Evolutionary conservation across 2,329 filamentous ascomycete species (phyloP).

Genomic region (Coniochaeta hoffmannii): DNA sequence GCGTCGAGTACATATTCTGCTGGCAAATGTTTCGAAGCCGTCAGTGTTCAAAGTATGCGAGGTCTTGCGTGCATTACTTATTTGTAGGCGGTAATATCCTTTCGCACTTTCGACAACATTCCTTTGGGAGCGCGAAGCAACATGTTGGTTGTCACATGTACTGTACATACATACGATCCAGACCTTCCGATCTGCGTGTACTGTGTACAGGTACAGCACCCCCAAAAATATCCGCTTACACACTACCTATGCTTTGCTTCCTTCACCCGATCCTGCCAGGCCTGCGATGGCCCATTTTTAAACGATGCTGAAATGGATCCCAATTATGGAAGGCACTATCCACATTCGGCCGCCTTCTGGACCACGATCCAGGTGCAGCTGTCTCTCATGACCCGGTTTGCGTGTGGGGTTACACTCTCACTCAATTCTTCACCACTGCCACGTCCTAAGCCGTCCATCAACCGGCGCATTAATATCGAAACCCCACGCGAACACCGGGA

Average conservation of each 20-base stretch:
- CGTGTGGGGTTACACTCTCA: slow-evolving; percentile 1
- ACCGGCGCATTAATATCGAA: not conserved
- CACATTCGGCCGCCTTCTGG: not conserved
- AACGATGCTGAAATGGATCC: not conserved
- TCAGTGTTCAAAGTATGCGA: no score
- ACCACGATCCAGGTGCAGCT: not conserved
- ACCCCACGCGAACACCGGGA: not conserved
- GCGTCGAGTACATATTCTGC: no score
- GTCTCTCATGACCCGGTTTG: not conserved
- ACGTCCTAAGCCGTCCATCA: not conserved
- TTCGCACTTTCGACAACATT: no score
- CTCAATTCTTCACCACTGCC: not conserved
- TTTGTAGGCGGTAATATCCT: no score
- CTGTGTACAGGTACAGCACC: not conserved
- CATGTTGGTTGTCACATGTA: no score
- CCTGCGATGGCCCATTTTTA: not conserved
- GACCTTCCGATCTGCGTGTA: no score
- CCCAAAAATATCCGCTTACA: not conserved
- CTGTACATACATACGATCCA: no score
- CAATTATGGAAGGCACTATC: not conserved
- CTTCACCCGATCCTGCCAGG: not conserved
- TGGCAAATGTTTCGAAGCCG: no score
- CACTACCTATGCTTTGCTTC: not conserved
- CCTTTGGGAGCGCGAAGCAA: no score
- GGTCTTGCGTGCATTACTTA: no score